These are phyloP conservation scores for Leccinum huronense DNA, from an alignment of 1,284 basidiomycete species.

Conservation along the genomic window DNA sequence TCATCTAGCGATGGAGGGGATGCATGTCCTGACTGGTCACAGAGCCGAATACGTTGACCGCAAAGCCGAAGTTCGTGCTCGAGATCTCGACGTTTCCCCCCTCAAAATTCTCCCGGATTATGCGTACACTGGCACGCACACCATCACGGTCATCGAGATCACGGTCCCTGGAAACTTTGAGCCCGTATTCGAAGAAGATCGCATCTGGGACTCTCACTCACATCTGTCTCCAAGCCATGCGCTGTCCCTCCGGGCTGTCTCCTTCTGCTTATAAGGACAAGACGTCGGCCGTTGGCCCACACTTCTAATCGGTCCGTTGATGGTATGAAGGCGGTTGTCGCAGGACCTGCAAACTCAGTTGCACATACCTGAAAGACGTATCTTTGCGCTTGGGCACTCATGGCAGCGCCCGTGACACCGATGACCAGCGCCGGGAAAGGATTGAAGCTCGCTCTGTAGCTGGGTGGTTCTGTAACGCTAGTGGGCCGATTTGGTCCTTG, in stretches of 20 bases:
- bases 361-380: no score
- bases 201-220: constrained; percentile 61
- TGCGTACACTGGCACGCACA: constrained; percentile 54
- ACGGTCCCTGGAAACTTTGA: constrained; percentile 40
- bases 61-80: constrained; percentile 64
- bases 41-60: constrained; percentile 68
- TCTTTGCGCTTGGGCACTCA: constrained; percentile 91
- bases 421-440: constrained; percentile 94
- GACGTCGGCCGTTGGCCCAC: constrained; percentile 47
- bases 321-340: no score
- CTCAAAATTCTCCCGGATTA: constrained; percentile 66
- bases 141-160: constrained; percentile 70
- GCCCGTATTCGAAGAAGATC: constrained; percentile 41
- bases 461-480: constrained; percentile 59
- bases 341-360: no score
- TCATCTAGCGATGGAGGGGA: constrained; percentile 7
- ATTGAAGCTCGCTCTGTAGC: constrained; percentile 84
- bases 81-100: constrained; percentile 65
- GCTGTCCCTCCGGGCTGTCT: constrained; percentile 58
- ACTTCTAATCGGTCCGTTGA: constrained; percentile 20
- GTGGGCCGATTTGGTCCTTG: constrained; percentile 37
- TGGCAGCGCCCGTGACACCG: constrained; percentile 90
- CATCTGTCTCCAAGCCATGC: constrained; percentile 59
- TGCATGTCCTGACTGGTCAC: constrained; percentile 8
- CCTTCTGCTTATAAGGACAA: constrained; percentile 70